Conservation (phyloP, 1,284 basidiomycete genomes). For the Sporisorium exsertum region DNA sequence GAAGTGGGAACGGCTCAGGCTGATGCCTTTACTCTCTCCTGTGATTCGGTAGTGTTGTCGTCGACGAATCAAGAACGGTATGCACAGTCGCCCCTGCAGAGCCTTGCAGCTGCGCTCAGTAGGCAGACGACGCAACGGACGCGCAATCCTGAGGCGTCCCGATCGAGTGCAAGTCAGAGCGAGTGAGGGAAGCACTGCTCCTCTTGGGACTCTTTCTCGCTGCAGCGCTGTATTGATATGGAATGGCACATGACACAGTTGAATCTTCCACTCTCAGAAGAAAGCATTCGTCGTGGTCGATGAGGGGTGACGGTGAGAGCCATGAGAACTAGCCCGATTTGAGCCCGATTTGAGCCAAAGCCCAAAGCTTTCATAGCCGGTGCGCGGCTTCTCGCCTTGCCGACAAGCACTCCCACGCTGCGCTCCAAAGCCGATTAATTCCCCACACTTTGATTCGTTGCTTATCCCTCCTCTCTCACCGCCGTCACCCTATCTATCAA, state of each 20-base stretch:
- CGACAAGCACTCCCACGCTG: background rate
- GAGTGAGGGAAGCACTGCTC: no score
- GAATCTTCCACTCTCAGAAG: background rate
- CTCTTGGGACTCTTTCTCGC: no score
- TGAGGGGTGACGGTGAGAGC: no score
- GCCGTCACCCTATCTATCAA: background rate
- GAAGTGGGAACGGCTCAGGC: no score
- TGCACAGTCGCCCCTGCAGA: slow-evolving; percentile 45
- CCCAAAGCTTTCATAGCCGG: background rate
- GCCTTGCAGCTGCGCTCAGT: slow-evolving; percentile 38
- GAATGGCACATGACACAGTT: no score
- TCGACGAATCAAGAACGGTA: slow-evolving; percentile 37
- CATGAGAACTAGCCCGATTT: no score
- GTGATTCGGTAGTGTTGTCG: slow-evolving; percentile 27
- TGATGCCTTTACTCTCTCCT: background rate
- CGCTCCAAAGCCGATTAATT: background rate
- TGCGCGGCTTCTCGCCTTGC: background rate
- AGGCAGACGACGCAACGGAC: slow-evolving; percentile 46
- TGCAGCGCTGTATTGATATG: no score
- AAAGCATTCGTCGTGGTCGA: no score
- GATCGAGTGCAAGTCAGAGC: background rate
- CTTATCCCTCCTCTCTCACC: background rate
- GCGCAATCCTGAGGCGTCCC: slow-evolving; percentile 9
- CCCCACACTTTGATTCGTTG: background rate
- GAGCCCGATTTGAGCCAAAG: background rate